Percentiles rank a stretch among this genome's conserved stretches.
phyloP scores from a whole-genome alignment of 208 protist genomes.

The Acanthamoeba sp. region DNA sequence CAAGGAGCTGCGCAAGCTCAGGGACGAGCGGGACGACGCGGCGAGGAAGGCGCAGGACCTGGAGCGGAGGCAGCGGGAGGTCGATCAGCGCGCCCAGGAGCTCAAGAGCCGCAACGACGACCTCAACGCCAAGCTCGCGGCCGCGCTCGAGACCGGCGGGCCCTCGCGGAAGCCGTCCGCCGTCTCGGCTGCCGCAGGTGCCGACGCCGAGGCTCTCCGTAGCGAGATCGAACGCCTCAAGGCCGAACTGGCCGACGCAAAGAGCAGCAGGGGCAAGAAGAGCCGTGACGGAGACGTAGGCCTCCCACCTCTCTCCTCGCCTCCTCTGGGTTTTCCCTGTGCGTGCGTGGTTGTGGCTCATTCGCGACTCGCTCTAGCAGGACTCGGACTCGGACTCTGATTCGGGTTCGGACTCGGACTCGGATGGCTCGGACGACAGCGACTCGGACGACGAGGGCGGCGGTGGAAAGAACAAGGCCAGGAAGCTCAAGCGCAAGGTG shows the following conservation, averaged over 20 bases:
- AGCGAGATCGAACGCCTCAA: not conserved
- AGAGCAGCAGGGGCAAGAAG: not conserved
- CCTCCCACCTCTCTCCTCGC: not conserved
- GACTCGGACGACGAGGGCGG: not conserved
- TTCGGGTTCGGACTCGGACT: conserved; percentile 21
- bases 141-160: not conserved
- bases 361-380: not conserved
- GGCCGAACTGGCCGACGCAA: not conserved
- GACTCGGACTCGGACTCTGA: conserved; percentile 38
- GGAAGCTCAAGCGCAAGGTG: conserved; percentile 11
- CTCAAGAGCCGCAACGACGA: not conserved
- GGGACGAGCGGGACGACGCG: not conserved
- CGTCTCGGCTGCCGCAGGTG: not conserved
- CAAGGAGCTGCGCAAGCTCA: conserved; percentile 24
- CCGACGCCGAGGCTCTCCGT: not conserved
- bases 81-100: conserved; percentile 2
- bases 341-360: too few relatives aligned
- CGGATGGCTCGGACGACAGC: conserved; percentile 1
- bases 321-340: too few relatives aligned
- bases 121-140: not conserved
- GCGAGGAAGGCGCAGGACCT: not conserved
- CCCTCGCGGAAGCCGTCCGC: not conserved
- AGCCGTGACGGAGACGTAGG: not conserved
- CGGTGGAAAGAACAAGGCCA: not conserved
- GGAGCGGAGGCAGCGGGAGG: not conserved